phyloP scores from a whole-genome alignment of 208 protist genomes.

The Naegleria lovaniensis region DNA sequence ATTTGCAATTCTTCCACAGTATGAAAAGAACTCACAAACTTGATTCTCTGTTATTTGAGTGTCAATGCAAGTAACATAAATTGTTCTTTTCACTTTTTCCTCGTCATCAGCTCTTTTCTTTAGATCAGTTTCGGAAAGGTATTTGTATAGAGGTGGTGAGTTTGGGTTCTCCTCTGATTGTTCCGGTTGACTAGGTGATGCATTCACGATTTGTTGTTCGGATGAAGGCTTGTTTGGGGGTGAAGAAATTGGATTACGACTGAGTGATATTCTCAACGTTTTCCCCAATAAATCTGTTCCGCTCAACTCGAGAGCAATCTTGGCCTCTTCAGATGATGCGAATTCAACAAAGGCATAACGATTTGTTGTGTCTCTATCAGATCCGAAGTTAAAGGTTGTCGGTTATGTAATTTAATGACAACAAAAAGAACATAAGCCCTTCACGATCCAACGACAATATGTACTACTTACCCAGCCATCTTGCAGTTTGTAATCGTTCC shows the following conservation, averaged over 20 bases:
- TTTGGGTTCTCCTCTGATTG: neutral
- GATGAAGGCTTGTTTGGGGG: neutral
- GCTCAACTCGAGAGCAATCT: neutral
- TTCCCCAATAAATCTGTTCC: neutral
- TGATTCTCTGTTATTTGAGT: neutral
- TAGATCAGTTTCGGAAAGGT: neutral
- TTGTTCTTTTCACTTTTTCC: neutral
- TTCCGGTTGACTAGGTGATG: neutral
- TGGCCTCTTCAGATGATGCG: neutral
- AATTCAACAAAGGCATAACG: neutral
- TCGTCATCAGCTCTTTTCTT: neutral
- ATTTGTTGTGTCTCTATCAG: neutral
- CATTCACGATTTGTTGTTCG: no score
- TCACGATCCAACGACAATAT: neutral
- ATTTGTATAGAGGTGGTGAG: neutral
- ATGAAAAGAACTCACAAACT: conserved; percentile 6
- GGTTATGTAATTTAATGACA: no score
- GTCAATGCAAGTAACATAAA: neutral
- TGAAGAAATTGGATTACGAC: neutral
- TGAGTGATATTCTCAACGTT: neutral
- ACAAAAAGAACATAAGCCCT: no score
- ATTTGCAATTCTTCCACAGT: neutral
- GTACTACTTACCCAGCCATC: neutral
- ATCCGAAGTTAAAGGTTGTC: no score
- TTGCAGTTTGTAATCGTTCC: neutral